phyloP scores from a whole-genome alignment of 2,329 filamentous ascomycete species.

The Ophiosphaerella narmari region DNA sequence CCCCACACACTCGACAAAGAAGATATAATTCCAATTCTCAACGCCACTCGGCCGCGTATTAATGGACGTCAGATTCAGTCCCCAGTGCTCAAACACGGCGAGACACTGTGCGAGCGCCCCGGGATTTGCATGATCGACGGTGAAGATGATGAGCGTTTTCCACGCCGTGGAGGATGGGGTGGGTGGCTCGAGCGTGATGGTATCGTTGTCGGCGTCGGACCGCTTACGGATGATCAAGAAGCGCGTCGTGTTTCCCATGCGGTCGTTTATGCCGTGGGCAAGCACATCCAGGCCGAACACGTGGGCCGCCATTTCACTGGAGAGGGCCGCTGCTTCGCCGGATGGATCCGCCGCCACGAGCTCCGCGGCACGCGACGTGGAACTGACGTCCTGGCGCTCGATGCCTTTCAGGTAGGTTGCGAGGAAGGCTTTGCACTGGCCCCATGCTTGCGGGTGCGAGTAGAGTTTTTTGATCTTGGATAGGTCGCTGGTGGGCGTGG shows the following conservation, averaged over 20 bases:
- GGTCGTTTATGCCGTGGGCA: constrained; percentile 72
- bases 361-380: constrained; percentile 83
- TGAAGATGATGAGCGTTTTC: constrained; percentile 82
- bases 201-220: too few species aligned
- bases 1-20: constrained; percentile 88
- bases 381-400: constrained; percentile 83
- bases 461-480: constrained; percentile 75
- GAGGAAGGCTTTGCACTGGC: constrained; percentile 83
- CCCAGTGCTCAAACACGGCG: constrained; percentile 72
- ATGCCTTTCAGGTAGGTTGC: constrained; percentile 69
- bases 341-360: constrained; percentile 66
- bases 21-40: constrained; percentile 85
- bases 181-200: too few species aligned
- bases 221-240: constrained; percentile 67
- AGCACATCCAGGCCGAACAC: constrained; percentile 71
- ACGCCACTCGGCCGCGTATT: constrained; percentile 80
- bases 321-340: constrained; percentile 75
- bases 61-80: constrained; percentile 87
- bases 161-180: constrained; percentile 8
- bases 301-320: constrained; percentile 73
- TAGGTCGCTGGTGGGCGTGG: constrained; percentile 46
- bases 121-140: constrained; percentile 73
- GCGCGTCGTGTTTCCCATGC: constrained; percentile 75
- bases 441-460: constrained; percentile 94
- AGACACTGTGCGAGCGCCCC: constrained; percentile 85